These are phyloP conservation scores for Fusarium sp. DNA, from an alignment of 2,329 filamentous ascomycete genomes.

Conservation along the genomic window DNA sequence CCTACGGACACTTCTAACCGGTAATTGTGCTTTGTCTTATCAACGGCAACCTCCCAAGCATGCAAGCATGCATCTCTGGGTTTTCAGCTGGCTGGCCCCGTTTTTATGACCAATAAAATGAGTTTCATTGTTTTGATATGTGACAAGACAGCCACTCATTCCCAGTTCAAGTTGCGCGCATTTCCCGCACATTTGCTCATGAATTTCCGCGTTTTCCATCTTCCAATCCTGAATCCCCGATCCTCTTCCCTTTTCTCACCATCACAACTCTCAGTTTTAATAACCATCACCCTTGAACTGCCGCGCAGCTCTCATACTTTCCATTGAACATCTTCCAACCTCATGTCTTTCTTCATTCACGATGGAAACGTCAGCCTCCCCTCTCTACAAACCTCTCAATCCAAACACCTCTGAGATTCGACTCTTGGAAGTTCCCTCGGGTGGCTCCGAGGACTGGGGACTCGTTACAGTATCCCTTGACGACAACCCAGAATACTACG, in stretches of 20 bases:
- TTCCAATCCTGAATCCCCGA: accelerated
- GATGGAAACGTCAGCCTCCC: background rate
- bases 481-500: background rate
- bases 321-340: background rate
- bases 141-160: background rate
- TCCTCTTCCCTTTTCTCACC: background rate
- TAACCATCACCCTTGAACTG: background rate
- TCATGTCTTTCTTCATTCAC: background rate
- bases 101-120: background rate
- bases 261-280: no score
- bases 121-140: no score
- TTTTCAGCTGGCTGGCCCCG: background rate
- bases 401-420: background rate
- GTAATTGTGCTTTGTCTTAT: background rate
- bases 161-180: background rate
- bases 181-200: background rate
- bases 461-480: background rate
- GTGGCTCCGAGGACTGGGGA: background rate
- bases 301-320: background rate
- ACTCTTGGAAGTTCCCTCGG: background rate
- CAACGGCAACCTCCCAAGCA: background rate
- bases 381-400: background rate
- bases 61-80: background rate
- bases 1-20: background rate
- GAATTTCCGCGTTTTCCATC: background rate